Base-by-base conservation (phyloP, 139 green algal species). In the Micractinium sp. region DNA sequence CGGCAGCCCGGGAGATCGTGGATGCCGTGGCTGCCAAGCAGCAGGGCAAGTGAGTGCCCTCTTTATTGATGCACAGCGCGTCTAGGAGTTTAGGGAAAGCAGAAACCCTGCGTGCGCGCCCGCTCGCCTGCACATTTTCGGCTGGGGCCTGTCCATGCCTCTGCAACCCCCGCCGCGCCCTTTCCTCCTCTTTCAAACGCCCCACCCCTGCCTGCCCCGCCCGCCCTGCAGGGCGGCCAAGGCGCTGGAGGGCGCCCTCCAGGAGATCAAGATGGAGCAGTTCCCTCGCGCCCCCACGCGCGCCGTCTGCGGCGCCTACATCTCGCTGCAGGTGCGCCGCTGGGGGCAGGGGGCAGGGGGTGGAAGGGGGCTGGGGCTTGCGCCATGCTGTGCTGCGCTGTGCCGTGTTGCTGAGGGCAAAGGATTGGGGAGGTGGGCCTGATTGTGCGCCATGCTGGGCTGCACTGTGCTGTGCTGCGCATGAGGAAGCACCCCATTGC, bases 241-340 rank as follows among this genome's bases (percentile, higher is more conserved):
- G 89, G 56, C 85, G 0, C 76, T 97, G 73, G 94, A 97, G 67
- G 85, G 91, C 20, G 91, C 90, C 12, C 85, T 97, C 79, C 75
- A 81, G 20, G 94, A 97, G 83, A 82, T 97, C 71, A 92, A 91
- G 20, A 56, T 94, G 35, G 63, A 77, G 25, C 87, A 80, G 12
- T 82, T 92, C 67, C 94, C 96, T 14, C 86, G 86, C 38, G 85
- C 77, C 61, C 75, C 86, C 77, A 86, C 78, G 2, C 86, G 77
- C 41, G 71, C 85, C 3, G 82, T 94, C 27, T 95, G 90, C 80
- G 95, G 93, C 18, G 93, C 93, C 2, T 97, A 94, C 89, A 89
- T 98, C 56, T 90, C 93, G 5, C 81, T 94, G 35, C 82, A 87
- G 81, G 69, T 83, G n/a, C 22, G 76, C n/a, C n/a, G 31, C 47